phyloP scores from a whole-genome alignment of 306 rosid genomes.

The Sindora glabra region DNA sequence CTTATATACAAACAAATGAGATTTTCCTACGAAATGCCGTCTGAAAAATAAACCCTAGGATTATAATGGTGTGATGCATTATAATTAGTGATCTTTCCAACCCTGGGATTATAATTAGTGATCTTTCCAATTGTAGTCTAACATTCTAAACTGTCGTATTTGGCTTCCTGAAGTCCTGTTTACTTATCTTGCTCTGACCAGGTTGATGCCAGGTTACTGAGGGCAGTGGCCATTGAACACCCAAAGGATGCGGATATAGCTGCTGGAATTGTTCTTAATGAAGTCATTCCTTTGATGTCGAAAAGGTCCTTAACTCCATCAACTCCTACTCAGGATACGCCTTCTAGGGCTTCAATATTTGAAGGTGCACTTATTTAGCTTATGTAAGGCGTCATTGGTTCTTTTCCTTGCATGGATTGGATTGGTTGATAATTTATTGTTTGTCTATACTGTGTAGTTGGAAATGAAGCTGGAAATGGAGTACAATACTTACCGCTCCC shows the following conservation, averaged over 20 bases:
- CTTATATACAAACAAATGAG: background rate
- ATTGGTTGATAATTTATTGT: too few species aligned
- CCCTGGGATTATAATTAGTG: too few species aligned
- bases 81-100: background rate
- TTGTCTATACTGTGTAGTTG: background rate
- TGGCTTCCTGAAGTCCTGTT: background rate
- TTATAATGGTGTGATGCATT: background rate
- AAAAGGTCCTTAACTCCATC: background rate
- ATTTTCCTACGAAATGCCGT: too few species aligned
- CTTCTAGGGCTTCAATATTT: background rate
- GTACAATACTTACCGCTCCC: too few species aligned
- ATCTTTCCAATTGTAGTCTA: too few species aligned
- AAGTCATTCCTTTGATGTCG: conserved; percentile 48
- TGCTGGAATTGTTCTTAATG: conserved; percentile 45
- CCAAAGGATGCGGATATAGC: conserved; percentile 67
- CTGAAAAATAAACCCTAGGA: too few species aligned
- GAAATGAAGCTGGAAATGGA: conserved; percentile 27
- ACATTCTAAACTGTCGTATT: background rate
- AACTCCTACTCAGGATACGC: conserved; percentile 6
- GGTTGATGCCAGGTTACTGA: conserved; percentile 69
- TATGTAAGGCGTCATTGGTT: background rate
- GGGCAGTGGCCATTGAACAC: conserved; percentile 83
- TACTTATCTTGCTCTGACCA: conserved; percentile 11
- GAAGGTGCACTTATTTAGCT: conserved; percentile 12
- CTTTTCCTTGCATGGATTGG: conserved; percentile 4